phyloP scores from a whole-genome alignment of 2,329 filamentous ascomycete species.

The Fusarium incarnatum region DNA sequence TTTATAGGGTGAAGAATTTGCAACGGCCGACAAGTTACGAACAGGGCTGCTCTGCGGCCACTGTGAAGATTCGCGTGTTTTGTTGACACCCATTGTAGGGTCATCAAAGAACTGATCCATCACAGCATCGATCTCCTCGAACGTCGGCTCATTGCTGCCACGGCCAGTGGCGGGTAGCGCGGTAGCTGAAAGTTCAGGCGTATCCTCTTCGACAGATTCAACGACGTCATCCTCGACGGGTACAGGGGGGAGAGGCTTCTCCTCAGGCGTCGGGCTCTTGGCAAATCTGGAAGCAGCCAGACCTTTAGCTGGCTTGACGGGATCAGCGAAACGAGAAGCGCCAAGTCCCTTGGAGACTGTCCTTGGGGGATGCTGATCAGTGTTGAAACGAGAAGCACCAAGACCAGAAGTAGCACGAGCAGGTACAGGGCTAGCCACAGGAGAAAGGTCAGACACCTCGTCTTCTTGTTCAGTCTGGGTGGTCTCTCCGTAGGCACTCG shows the following conservation, averaged over 20 bases:
- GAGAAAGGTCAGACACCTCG: slow-evolving; percentile 40
- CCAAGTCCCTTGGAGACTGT: slow-evolving; percentile 52
- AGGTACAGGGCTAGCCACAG: slow-evolving; percentile 34
- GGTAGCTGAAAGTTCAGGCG: slow-evolving; percentile 28
- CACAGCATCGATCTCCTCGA: slow-evolving; percentile 90
- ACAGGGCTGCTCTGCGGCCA: slow-evolving; percentile 52
- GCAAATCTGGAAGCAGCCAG: slow-evolving; percentile 61
- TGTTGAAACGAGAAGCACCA: slow-evolving; percentile 38
- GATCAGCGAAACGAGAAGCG: slow-evolving; percentile 62
- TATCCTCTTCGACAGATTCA: slow-evolving; percentile 48
- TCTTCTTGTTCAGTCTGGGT: slow-evolving; percentile 39
- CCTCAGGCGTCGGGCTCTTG: slow-evolving; percentile 51
- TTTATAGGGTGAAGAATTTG: slow-evolving; percentile 64
- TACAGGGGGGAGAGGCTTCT: slow-evolving; percentile 41
- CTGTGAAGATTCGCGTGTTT: slow-evolving; percentile 60
- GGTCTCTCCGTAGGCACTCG: slow-evolving; percentile 45
- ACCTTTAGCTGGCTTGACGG: slow-evolving; percentile 56
- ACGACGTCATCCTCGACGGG: slow-evolving; percentile 46
- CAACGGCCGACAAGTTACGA: slow-evolving; percentile 42
- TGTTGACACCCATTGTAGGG: slow-evolving; percentile 80
- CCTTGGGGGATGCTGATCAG: slow-evolving; percentile 48
- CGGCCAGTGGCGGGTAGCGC: slow-evolving; percentile 37
- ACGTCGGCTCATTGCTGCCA: slow-evolving; percentile 61
- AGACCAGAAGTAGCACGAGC: slow-evolving; percentile 38
- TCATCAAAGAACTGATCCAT: slow-evolving; percentile 85